Evolutionary conservation across 345 rosid genomes (phyloP), one percentile per base, ranked within the genome.

Genomic region (Iberis pinnata): DNA sequence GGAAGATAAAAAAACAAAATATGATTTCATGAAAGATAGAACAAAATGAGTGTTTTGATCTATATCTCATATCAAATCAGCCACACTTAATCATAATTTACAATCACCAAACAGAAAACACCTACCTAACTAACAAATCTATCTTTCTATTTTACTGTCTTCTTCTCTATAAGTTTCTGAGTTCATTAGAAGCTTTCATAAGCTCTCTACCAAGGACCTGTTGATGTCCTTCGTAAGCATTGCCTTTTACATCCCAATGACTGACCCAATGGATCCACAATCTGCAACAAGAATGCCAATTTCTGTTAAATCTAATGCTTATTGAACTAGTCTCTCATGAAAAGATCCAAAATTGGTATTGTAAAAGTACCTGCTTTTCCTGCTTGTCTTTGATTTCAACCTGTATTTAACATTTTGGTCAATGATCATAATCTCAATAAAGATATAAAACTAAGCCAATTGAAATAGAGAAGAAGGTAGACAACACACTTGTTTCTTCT

Each of bases 161-260:
- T 39, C 49, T 47, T 40, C 57, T 61, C 40, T 22, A 6, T 33
- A 67, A 47, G 49, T 67, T 60, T 41, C 61, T 54, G 52, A 61
- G 41, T 60, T 53, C 41, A 20, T 35, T 40, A 19, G 35, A 27
- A 25, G 16, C 45, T 26, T 12, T 20, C 8, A 50, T 46, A 51
- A 46, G 46, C 60, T 60, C 78, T 68, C 74, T 79, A 88, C 97
- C 95, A 88, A 4, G 97, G 97, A 56, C 95, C 94, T 0, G 97
- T 69, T 70, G 74, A 64, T 29, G 98, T 83, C 78, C 98, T 75
- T 60, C 88, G 77, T 80, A 92, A 69, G 77, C 95, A 76, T 35
- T 67, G 80, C 63, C 74, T 76, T 70, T 83, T 81, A 41, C 71
- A 69, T 58, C 88, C 81, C 77, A 76, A 62, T 56, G 79, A 73